Conservation (phyloP, 2,329 filamentous ascomycete species). For the Verticillium klebahnii region DNA sequence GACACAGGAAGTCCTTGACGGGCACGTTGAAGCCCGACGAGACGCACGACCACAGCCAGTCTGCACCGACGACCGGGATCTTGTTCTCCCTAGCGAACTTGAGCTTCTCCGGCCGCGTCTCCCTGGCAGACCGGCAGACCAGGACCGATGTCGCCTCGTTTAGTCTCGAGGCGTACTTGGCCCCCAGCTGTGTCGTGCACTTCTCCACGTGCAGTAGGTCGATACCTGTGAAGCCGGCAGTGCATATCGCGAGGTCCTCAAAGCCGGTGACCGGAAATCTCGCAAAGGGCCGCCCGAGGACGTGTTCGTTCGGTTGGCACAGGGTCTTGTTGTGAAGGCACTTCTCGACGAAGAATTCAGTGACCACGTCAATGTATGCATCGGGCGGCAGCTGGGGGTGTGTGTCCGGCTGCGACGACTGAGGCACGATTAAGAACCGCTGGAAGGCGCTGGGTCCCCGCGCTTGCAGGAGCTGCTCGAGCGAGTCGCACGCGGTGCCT, state of each 20-base stretch:
- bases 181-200: conserved; percentile 71
- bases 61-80: conserved; percentile 73
- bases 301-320: conserved; percentile 63
- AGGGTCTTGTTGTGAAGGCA: conserved; percentile 75
- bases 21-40: conserved; percentile 45
- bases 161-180: conserved; percentile 74
- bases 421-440: conserved; percentile 52
- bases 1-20: conserved; percentile 41
- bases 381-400: conserved; percentile 30
- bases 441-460: conserved; percentile 23
- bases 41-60: conserved; percentile 85
- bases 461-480: conserved; percentile 32
- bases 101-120: conserved; percentile 69
- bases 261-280: conserved; percentile 68
- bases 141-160: conserved; percentile 69
- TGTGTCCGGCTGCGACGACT: conserved; percentile 39
- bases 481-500: conserved; percentile 36
- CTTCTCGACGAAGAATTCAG: conserved; percentile 89
- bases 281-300: conserved; percentile 73
- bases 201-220: conserved; percentile 83
- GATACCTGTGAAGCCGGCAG: conserved; percentile 77
- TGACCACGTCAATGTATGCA: conserved; percentile 51
- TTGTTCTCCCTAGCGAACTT: conserved; percentile 69
- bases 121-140: conserved; percentile 58
- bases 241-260: conserved; percentile 65